Conservation (phyloP, 2,329 filamentous ascomycete genomes). For the Chrysoporthe austroafricana region DNA sequence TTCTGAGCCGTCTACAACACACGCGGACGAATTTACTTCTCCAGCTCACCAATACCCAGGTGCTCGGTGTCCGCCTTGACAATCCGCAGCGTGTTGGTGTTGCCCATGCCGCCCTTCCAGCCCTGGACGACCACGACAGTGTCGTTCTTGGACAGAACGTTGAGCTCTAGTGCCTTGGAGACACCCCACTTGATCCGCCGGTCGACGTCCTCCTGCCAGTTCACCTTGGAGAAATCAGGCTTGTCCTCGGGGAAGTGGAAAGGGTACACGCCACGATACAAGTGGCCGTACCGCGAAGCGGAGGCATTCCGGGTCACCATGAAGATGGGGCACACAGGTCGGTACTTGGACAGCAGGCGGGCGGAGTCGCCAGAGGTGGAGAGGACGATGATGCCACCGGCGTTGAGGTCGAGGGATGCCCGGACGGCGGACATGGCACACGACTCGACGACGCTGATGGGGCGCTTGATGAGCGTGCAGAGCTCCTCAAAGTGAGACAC, state of each 20-base stretch:
- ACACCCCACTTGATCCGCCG: conserved; percentile 97
- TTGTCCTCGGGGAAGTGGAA: conserved; percentile 93
- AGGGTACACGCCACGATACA: conserved; percentile 97
- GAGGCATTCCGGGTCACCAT: conserved; percentile 91
- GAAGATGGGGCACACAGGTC: conserved; percentile 98
- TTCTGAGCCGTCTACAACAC: conserved; percentile 1
- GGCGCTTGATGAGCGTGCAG: conserved; percentile 79
- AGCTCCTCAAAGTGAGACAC: conserved; percentile 97
- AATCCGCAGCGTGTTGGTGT: conserved; percentile 80
- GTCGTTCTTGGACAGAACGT: conserved; percentile 72
- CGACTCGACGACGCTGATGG: conserved; percentile 87
- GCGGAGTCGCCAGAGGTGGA: conserved; percentile 96
- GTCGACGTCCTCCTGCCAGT: conserved; percentile 99
- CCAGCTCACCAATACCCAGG: conserved; percentile 56
- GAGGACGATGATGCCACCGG: conserved; percentile 92
- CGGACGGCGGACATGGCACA: conserved; percentile 97
- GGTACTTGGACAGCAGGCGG: conserved; percentile 96
- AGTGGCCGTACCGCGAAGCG: conserved; percentile 86
- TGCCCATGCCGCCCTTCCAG: conserved; percentile 89
- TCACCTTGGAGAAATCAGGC: conserved; percentile 89
- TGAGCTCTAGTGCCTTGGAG: conserved; percentile 80
- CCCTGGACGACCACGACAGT: conserved; percentile 84
- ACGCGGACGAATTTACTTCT: conserved; percentile 14
- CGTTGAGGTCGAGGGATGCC: conserved; percentile 93
- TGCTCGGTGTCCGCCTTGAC: conserved; percentile 64